Evolutionary conservation across 1,284 basidiomycete species (phyloP), one percentile per base, ranked within the genome.

Genomic region (Neotropicomus parvogracilis): DNA sequence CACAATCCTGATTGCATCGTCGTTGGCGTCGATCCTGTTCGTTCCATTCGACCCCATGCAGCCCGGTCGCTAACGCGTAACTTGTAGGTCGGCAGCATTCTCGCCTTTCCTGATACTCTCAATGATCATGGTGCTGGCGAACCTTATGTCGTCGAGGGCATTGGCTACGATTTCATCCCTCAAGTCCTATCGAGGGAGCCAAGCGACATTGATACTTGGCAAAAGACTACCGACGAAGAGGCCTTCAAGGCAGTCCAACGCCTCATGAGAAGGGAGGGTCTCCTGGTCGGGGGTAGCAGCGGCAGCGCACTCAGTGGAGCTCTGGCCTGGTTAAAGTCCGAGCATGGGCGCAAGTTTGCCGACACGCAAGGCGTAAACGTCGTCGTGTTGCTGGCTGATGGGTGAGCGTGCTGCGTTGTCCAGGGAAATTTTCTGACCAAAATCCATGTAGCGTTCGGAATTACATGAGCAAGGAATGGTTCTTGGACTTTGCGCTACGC

Each of bases 401-500:
- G 92, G 89, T 91, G 58, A 65, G 84, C 56, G 36, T 11, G 17
- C 24, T n/a, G 14, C 16, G 34, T 13, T 38, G 32, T 42, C 46
- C 1, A 26, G 14, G 16, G 31, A 12, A 16, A 33, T 4, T 10
- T 3, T 44, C 14, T 50, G 31, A 54, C 41, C 2, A 6, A 38
- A 14, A 12, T 43, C 1, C 20, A 31, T 24, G 10, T 17, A 91
- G 91, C 3, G 84, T 97, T 49, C 80, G 95, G 52, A 98, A 98
- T 68, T 98, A 98, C 69, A 95, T 98, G 81, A 91, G 88, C 71
- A 97, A 95, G 65, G 77, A 82, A 10, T 91, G 88, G 88, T 91
- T 91, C 70, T 68, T 88, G 54, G 71, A 84, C 51, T 79, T 84
- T 57, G 79, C 83, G 4, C 66, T 87, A 53, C 67, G 75, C 40